Conservation (phyloP, 2,329 filamentous ascomycete genomes). For the Sclerotinia glacialis region DNA sequence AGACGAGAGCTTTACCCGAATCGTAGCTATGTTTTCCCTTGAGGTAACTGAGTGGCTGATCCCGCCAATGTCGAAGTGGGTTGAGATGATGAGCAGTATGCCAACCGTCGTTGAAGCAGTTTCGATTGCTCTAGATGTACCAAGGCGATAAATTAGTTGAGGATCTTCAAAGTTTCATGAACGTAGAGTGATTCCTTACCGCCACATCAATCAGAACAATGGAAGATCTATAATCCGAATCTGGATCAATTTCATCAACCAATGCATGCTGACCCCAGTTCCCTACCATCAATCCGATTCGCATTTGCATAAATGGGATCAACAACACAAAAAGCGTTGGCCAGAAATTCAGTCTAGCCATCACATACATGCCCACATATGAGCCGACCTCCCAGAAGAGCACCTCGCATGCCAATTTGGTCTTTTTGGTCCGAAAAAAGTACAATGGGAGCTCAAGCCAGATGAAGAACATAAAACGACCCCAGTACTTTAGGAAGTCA, state of each 20-base stretch:
- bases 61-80: constrained; percentile 75
- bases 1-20: constrained; percentile 67
- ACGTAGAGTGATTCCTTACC: constrained; percentile 48
- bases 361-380: constrained; percentile 55
- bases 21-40: constrained; percentile 66
- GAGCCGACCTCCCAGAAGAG: constrained; percentile 60
- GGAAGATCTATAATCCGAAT: constrained; percentile 75
- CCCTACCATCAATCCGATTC: constrained; percentile 73
- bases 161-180: neutral
- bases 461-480: constrained; percentile 68
- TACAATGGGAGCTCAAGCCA: constrained; percentile 76
- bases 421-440: constrained; percentile 63
- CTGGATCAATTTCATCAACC: constrained; percentile 70
- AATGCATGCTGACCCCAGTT: constrained; percentile 86
- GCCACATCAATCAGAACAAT: constrained; percentile 77
- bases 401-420: constrained; percentile 51
- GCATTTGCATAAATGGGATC: constrained; percentile 63
- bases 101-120: constrained; percentile 81
- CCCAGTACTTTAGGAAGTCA: constrained; percentile 70
- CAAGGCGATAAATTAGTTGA: constrained; percentile 22
- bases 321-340: constrained; percentile 61
- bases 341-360: constrained; percentile 50
- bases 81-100: constrained; percentile 80
- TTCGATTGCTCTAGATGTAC: constrained; percentile 65
- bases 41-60: constrained; percentile 72